Conservation (phyloP, 1,284 basidiomycete species). For the Apiotrichum montevideense region DNA sequence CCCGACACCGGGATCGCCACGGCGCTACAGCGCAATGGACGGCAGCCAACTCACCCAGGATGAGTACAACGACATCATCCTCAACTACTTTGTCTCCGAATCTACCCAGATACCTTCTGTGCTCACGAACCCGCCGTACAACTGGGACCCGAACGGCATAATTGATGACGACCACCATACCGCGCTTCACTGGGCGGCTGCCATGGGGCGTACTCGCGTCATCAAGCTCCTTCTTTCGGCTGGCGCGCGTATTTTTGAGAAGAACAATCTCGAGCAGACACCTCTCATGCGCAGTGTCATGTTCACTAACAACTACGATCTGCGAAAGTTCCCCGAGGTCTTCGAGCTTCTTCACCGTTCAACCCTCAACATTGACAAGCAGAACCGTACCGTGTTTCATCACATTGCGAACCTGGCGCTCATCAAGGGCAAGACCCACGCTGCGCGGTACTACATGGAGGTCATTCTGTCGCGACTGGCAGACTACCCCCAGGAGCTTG, state of each 20-base stretch:
- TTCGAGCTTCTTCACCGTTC: conserved; percentile 95
- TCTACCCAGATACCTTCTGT: conserved; percentile 85
- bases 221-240: conserved; percentile 91
- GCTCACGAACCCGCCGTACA: conserved; percentile 78
- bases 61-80: conserved; percentile 84
- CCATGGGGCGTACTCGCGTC: conserved; percentile 95
- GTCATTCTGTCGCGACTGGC: conserved; percentile 80
- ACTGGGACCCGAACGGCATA: conserved; percentile 92
- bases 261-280: conserved; percentile 95
- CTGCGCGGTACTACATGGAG: conserved; percentile 98
- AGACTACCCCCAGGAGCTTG: conserved; percentile 94
- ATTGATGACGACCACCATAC: conserved; percentile 99
- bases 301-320: conserved; percentile 99
- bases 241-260: conserved; percentile 94
- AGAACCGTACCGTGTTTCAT: conserved; percentile 97
- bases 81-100: conserved; percentile 99
- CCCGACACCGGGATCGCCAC: conserved; percentile 27
- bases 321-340: conserved; percentile 96
- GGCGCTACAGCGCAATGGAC: conserved; percentile 15
- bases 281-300: conserved; percentile 98
- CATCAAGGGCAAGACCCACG: conserved; percentile 95
- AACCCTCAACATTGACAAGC: conserved; percentile 97
- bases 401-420: conserved; percentile 98
- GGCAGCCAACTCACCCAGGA: conserved; percentile 41
- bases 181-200: conserved; percentile 96